Base-by-base conservation (phyloP, 306 rosid species). In the Dicorynia guianensis region DNA sequence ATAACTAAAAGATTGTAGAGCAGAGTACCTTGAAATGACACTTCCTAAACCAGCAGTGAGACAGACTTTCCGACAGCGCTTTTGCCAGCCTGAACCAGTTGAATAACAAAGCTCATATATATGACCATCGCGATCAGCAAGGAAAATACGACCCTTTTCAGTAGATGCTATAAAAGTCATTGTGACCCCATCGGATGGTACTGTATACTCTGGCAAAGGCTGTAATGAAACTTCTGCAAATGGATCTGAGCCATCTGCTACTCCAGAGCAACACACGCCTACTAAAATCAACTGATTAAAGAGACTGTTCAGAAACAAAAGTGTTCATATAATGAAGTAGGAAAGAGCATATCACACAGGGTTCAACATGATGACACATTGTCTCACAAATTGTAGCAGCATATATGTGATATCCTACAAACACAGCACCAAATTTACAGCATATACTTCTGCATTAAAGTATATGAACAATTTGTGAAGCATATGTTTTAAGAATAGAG, bases 61-160 rank as follows among this genome's bases (percentile, higher is more conserved):
- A 81, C 98, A 95, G 65, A 92, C 78, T 84, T 95, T 95, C 63
- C 93, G 82, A 84, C 97, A 90, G 40, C 97, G 95, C 78, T 87
- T 87, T 84, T 95, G 97, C 97, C 97, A 92, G 84, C 96, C 92
- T 39, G 98, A 92, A 79, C 96, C 94, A 72, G 92, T 87, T 11
- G 98, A 83, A 77, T 95, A 95, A 47, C 80, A 89, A 46, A 95
- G 88, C 81, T 92, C 98, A 76, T 95, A 95, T 82, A 95, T 92
- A 84, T 95, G 96, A 35, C 97, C 90, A 83, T 95, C 98, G 34
- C 97, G 97, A 50, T 97, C 98, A 82, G 97, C 98, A 78, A 95
- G 78, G 75, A 95, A 87, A 75, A 95, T 89, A 59, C 98, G 93
- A 69, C 98, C 96, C 83, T 84, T 91, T 55, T 95, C 91, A 30